phyloP scores from a whole-genome alignment of 2,329 filamentous ascomycete genomes.

The Fusarium pilosicola region DNA sequence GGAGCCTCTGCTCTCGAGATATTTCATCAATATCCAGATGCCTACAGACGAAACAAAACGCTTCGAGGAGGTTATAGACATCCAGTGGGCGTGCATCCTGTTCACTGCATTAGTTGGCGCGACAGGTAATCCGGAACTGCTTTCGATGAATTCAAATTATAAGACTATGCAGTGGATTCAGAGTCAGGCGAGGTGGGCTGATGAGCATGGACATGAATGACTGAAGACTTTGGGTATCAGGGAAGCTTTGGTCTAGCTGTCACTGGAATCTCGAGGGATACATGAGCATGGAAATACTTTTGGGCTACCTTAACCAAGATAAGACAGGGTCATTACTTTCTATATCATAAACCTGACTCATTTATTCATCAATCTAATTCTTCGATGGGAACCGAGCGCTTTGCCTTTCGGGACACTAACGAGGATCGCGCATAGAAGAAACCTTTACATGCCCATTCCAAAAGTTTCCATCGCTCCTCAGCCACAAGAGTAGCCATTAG shows the following conservation, averaged over 20 bases:
- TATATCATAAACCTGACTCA: not conserved
- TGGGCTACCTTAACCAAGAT: not conserved
- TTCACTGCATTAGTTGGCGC: not conserved
- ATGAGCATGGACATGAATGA: not conserved
- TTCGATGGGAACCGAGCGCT: not conserved
- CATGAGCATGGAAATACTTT: not conserved
- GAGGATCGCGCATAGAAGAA: not conserved
- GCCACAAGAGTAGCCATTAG: not conserved
- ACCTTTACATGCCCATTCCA: not conserved
- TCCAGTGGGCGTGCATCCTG: not conserved
- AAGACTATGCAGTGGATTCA: not conserved
- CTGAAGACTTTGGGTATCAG: not conserved
- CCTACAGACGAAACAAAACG: not conserved
- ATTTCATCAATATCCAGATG: not conserved
- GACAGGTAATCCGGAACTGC: not conserved
- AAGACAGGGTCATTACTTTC: not conserved
- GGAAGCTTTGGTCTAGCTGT: not conserved
- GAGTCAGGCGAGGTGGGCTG: not conserved
- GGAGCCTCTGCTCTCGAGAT: not conserved
- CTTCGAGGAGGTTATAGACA: not conserved
- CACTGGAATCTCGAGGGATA: not conserved
- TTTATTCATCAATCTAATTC: not conserved
- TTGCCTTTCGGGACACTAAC: not conserved
- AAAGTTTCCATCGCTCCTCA: not conserved
- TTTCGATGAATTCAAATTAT: not conserved